Evolutionary conservation across 2,329 filamentous ascomycete genomes (phyloP).

Genomic region (Microdochium bolleyi): DNA sequence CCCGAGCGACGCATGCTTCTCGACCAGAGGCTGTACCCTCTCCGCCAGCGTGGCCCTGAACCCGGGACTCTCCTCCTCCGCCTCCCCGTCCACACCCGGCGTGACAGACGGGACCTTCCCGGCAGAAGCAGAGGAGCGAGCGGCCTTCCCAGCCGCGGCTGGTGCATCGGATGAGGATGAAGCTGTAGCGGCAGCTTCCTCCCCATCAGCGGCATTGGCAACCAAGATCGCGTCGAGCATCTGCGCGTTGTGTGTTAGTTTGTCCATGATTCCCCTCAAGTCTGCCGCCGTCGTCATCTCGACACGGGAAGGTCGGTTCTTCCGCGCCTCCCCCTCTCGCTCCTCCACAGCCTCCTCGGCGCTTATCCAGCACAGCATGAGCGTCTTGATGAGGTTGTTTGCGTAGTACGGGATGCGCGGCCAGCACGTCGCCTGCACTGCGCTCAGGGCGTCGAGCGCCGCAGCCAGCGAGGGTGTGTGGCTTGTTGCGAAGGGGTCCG

Average conservation of each 20-base stretch:
- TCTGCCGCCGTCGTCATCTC: background rate
- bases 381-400: constrained; percentile 53
- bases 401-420: constrained; percentile 57
- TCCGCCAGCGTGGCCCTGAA: background rate
- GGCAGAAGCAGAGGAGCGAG: too few relatives aligned
- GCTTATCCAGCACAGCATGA: constrained; percentile 57
- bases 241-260: constrained; percentile 22
- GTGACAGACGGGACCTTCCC: too few relatives aligned
- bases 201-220: constrained; percentile 14
- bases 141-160: too few relatives aligned
- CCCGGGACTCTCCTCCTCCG: background rate
- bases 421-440: constrained; percentile 58
- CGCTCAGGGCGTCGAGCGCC: constrained; percentile 44
- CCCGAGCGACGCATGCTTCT: constrained; percentile 24
- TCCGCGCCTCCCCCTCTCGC: background rate
- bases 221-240: constrained; percentile 25
- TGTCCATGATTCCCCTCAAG: constrained; percentile 18
- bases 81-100: constrained; percentile 13
- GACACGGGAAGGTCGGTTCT: background rate
- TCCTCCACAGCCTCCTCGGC: constrained; percentile 26
- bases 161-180: too few relatives aligned
- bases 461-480: constrained; percentile 44
- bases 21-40: constrained; percentile 18
- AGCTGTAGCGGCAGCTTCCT: too few relatives aligned
- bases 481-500: constrained; percentile 58